A percentile compares a stretch with the other conserved stretches of the same genome.
Evolutionary conservation across 164 flowering plant species (phyloP).

Genomic region (Aristolochia fimbriata): DNA sequence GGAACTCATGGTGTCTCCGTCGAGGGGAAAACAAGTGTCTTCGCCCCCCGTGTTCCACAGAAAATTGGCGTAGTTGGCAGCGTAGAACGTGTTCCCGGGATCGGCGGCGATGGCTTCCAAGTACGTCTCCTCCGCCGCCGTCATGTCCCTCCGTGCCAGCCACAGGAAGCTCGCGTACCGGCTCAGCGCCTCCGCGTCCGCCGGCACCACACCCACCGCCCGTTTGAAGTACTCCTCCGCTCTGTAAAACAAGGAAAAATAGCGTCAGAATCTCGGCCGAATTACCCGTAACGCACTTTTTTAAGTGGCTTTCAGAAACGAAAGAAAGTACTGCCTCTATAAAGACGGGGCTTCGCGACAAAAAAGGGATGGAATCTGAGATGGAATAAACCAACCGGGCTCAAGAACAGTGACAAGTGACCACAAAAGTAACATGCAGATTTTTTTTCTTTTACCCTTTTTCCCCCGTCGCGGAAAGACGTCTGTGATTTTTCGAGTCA

Average conservation of each 20-base stretch:
- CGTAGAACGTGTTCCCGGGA: slow-evolving; percentile 52
- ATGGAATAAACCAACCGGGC: no score
- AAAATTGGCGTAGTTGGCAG: slow-evolving; percentile 75
- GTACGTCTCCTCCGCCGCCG: slow-evolving; percentile 79
- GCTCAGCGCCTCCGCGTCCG: slow-evolving; percentile 64
- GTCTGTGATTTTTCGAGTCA: no score
- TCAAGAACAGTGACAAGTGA: no score
- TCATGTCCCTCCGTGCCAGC: slow-evolving; percentile 52
- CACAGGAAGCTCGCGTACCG: slow-evolving; percentile 75
- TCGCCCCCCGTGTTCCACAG: slow-evolving; percentile 88
- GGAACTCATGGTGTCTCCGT: not conserved
- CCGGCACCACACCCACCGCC: slow-evolving; percentile 42
- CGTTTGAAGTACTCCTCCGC: slow-evolving; percentile 86
- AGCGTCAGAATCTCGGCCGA: no score
- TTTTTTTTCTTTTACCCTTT: no score
- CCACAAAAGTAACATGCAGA: no score
- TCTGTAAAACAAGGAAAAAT: slow-evolving; percentile 24
- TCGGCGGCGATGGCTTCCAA: slow-evolving; percentile 73
- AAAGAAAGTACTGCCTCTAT: no score
- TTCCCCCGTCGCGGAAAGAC: no score
- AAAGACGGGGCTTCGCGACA: no score
- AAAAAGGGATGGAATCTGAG: no score
- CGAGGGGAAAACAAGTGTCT: slow-evolving; percentile 76
- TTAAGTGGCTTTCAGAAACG: no score
- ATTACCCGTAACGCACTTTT: no score